Evolutionary conservation across 805 yeast genomes (phyloP), one percentile per base, ranked within the genome.

Genomic region (Yamadazyma akitaensis): DNA sequence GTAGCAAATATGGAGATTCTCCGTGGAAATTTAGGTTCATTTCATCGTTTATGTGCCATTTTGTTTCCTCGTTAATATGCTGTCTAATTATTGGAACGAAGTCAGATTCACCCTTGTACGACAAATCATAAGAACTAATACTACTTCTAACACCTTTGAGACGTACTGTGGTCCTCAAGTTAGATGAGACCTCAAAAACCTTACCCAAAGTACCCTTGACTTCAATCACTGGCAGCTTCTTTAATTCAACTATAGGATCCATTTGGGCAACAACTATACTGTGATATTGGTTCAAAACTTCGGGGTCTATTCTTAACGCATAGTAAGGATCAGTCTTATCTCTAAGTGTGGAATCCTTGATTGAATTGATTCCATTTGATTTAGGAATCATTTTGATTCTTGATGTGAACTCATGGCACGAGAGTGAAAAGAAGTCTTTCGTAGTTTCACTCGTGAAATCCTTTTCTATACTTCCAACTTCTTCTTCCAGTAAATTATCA

Each of bases 31-130:
- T 63, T 0, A 82, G 49, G 46, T 82, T 75, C 33, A 52, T 37
- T 19, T 9, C 19, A 5, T 24, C n/a, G 21, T 28, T 38, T 8
- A 85, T 64, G 56, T 82, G 86, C 90, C 92, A 91, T 64, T 88
- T 89, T 0, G 88, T 76, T 60, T 91, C 97, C 0, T 87, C 86
- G 31, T 80, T 82, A 3, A 80, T 68, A 67, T 77, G 77, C 62
- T 90, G 96, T 47, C 89, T 44, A 7, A 45, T 40, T n/a, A 45
- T 30, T 10, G 43, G 43, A 17, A 21, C 34, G n/a, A 33, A 17
- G 31, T 37, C 26, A 14, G 17, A 25, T 4, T 28, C 13, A 13
- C n/a, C 19, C 16, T 26, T 34, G 37, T 9, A 36, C n/a, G 28
- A 17, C 11, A 44, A 14, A 14, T 39, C 43, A 24, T 47, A 49